Percentiles rank a stretch among this genome's conserved stretches.
Conservation (phyloP, 129 eudicot species). For the Solidago caesia region DNA sequence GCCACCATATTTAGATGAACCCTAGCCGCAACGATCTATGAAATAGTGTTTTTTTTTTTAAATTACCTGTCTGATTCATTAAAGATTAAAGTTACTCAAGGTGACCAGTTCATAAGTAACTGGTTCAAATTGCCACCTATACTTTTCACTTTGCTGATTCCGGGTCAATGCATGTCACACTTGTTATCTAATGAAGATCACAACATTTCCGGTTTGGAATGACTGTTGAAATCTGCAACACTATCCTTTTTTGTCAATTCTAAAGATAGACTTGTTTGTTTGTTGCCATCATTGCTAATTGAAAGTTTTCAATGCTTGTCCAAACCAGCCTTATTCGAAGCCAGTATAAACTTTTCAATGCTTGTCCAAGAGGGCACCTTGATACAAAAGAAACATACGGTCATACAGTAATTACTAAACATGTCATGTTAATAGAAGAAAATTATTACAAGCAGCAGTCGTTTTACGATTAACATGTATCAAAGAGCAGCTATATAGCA, state of each 20-base stretch:
- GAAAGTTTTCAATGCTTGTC: too few species aligned
- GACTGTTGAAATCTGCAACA: not conserved
- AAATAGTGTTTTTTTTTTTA: too few species aligned
- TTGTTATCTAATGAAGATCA: not conserved
- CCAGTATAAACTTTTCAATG: slow-evolving; percentile 52
- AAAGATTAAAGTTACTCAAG: too few species aligned
- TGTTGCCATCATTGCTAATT: slow-evolving; percentile 1
- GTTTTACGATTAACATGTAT: too few species aligned
- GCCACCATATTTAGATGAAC: too few species aligned
- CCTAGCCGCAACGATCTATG: too few species aligned
- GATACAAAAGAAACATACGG: not conserved
- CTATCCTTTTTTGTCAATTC: not conserved
- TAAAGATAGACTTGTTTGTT: not conserved
- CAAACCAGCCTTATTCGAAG: slow-evolving; percentile 66
- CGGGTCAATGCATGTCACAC: not conserved
- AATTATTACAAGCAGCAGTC: too few species aligned
- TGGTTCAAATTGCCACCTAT: not conserved
- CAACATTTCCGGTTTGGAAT: not conserved
- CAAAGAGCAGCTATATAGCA: too few species aligned
- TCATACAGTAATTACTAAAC: not conserved
- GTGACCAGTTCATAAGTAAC: too few species aligned
- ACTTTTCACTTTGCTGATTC: not conserved
- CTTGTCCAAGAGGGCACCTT: slow-evolving; percentile 66
- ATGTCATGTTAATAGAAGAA: too few species aligned
- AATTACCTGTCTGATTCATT: too few species aligned